phyloP scores from a whole-genome alignment of 495 filamentous ascomycete genomes.

The Podospora appendiculata region DNA sequence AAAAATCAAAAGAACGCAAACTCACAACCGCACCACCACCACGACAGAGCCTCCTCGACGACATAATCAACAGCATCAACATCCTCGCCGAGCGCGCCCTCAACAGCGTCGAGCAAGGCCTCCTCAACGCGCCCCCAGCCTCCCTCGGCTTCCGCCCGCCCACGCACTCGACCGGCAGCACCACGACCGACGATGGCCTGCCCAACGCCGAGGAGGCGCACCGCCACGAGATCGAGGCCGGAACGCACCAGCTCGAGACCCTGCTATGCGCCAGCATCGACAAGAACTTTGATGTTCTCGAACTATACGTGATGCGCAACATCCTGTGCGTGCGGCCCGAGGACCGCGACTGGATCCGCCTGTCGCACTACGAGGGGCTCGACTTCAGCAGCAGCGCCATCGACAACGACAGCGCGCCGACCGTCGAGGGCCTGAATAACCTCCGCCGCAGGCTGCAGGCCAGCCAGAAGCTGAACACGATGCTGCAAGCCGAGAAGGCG shows the following conservation, averaged over 20 bases:
- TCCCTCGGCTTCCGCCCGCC: constrained; percentile 63
- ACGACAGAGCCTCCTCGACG: constrained; percentile 78
- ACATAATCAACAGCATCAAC: constrained; percentile 95
- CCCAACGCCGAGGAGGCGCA: constrained; percentile 41
- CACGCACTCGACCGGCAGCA: constrained; percentile 20
- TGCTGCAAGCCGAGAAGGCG: constrained; percentile 65
- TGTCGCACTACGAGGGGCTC: constrained; percentile 73
- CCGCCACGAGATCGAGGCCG: constrained; percentile 77
- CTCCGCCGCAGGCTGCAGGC: constrained; percentile 75
- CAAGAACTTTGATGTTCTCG: constrained; percentile 94
- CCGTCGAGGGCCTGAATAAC: constrained; percentile 54
- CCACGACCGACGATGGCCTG: constrained; percentile 11
- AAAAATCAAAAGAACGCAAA: neutral
- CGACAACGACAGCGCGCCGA: constrained; percentile 37
- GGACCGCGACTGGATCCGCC: constrained; percentile 64
- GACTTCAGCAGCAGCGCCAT: constrained; percentile 13
- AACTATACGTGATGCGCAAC: constrained; percentile 85
- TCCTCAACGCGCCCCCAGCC: constrained; percentile 61
- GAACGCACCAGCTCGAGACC: constrained; percentile 87
- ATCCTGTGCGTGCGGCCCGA: constrained; percentile 69
- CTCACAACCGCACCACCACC: constrained; percentile 3
- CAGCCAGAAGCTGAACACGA: constrained; percentile 67
- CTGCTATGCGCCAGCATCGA: constrained; percentile 91
- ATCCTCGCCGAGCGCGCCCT: constrained; percentile 79
- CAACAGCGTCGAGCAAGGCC: constrained; percentile 71